These are phyloP conservation scores for Xylariaceae sp. DNA, from an alignment of 2,329 filamentous ascomycete species.

Conservation along the genomic window DNA sequence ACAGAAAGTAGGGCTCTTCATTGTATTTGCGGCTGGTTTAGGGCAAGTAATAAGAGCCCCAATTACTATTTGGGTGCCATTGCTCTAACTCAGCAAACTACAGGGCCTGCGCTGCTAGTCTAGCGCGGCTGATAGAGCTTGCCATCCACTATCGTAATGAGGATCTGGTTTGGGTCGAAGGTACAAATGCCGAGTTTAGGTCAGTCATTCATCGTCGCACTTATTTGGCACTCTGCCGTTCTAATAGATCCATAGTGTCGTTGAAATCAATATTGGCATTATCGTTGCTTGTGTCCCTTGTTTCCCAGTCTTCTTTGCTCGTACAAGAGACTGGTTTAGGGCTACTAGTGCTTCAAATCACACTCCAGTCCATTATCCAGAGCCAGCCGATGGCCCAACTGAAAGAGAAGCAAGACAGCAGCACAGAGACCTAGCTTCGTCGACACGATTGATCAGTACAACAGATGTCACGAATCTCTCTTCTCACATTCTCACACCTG, in stretches of 20 bases:
- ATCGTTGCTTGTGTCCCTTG: background rate
- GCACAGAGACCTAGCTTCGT: too few species aligned
- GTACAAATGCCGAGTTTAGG: background rate
- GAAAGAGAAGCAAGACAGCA: too few species aligned
- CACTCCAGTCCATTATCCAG: too few species aligned
- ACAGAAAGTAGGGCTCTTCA: constrained; percentile 2
- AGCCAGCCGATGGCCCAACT: too few species aligned
- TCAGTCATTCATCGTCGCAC: background rate
- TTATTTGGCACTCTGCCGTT: background rate
- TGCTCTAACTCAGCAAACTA: background rate
- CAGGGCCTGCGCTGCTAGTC: constrained; percentile 3
- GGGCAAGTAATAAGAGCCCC: too few species aligned
- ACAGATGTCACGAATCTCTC: too few species aligned
- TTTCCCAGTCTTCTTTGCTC: background rate
- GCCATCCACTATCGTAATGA: background rate
- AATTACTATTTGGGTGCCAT: too few species aligned
- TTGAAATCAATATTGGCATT: background rate
- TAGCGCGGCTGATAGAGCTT: constrained; percentile 2
- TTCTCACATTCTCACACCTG: too few species aligned
- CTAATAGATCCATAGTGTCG: background rate
- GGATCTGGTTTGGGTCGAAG: background rate
- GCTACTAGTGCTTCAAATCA: too few species aligned
- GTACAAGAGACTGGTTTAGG: too few species aligned
- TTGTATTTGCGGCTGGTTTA: constrained; percentile 1
- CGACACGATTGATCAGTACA: too few species aligned